Evolutionary conservation across 495 filamentous ascomycete species (phyloP).

Genomic region (Xylaria longipes): DNA sequence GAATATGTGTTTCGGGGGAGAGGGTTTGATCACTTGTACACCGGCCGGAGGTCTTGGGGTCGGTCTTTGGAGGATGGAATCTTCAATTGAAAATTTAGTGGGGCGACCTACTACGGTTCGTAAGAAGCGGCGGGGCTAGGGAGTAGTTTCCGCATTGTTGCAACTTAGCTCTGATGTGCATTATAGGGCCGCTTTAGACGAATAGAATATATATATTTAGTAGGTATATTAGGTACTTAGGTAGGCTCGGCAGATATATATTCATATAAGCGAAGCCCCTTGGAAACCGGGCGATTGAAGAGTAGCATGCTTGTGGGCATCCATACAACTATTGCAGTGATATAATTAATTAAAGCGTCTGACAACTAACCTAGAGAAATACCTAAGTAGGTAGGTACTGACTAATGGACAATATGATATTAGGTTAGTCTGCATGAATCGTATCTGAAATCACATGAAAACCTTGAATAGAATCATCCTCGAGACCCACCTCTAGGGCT

Average conservation of each 20-base stretch:
- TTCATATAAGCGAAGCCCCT: neutral
- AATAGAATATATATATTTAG: neutral
- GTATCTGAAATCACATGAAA: neutral
- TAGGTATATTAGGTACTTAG: no score
- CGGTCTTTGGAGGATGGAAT: neutral
- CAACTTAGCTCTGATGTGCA: neutral
- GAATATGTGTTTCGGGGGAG: neutral
- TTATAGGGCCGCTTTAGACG: neutral
- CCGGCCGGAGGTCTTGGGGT: neutral
- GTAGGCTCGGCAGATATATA: no score
- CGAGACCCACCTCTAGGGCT: conserved; percentile 10
- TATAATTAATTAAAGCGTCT: no score
- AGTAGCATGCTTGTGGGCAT: neutral
- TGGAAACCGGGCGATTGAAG: neutral
- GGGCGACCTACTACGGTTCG: neutral
- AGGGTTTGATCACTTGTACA: neutral
- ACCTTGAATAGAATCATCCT: neutral
- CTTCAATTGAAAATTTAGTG: conserved; percentile 30
- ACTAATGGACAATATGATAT: neutral
- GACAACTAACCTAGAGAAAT: no score
- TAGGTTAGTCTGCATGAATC: neutral
- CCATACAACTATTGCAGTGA: no score
- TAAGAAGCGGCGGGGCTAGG: neutral
- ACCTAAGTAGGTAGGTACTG: no score
- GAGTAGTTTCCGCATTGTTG: neutral